These are phyloP conservation scores for Kodamaea kaohsiungensis DNA, from an alignment of 805 yeast genomes.

Conservation along the genomic window DNA sequence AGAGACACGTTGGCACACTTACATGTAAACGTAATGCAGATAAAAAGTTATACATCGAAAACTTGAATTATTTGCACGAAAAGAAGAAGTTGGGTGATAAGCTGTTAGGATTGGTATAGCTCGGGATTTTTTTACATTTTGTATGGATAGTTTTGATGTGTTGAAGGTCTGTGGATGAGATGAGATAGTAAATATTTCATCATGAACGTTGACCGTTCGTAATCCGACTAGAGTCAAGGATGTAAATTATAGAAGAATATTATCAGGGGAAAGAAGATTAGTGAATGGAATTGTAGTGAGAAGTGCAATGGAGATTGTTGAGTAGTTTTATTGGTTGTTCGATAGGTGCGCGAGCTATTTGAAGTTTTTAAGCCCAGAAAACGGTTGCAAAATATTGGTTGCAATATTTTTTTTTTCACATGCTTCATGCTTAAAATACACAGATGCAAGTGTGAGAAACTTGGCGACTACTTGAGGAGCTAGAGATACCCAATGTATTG, in stretches of 20 bases:
- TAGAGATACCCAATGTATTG: too few species aligned
- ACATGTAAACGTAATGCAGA: conserved; percentile 75
- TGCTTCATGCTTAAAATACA: too few species aligned
- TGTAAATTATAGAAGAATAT: neutral
- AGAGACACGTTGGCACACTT: conserved; percentile 70
- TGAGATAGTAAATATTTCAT: too few species aligned
- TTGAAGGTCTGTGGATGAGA: neutral
- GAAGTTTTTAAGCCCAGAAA: too few species aligned
- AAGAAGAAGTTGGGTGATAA: conserved; percentile 6
- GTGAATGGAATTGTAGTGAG: neutral
- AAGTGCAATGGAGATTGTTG: too few species aligned
- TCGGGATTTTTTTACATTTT: neutral
- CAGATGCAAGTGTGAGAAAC: too few species aligned
- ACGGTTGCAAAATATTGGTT: too few species aligned
- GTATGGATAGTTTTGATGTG: neutral
- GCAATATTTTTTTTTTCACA: too few species aligned
- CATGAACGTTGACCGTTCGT: neutral
- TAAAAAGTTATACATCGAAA: conserved; percentile 41
- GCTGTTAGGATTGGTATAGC: conserved; percentile 1
- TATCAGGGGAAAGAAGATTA: neutral
- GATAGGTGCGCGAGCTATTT: too few species aligned
- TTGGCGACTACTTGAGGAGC: too few species aligned
- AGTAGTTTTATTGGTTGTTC: too few species aligned
- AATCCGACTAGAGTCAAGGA: neutral
- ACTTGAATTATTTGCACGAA: conserved; percentile 26